A percentile compares a stretch with the other conserved stretches of the same genome.
phyloP scores from a whole-genome alignment of 768 basidiomycete species.

The Xerocomus potaroensis region DNA sequence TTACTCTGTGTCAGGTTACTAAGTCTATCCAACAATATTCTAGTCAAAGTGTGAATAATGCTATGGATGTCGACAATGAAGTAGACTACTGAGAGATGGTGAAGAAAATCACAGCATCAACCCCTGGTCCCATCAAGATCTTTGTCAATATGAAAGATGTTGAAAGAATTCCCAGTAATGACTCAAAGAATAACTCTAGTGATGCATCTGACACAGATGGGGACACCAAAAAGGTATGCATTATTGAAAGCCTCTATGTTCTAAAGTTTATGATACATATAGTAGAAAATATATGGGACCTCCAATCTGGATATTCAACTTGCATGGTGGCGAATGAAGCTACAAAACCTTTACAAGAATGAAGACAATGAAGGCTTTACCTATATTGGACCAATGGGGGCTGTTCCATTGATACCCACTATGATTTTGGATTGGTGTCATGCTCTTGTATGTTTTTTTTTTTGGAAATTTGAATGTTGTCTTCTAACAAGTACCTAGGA shows the following conservation, averaged over 20 bases:
- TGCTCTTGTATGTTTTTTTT: background rate
- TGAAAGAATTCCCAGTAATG: background rate
- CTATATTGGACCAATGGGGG: constrained; percentile 2
- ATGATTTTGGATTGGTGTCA: constrained; percentile 12
- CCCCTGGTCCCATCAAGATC: background rate
- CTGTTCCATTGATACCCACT: background rate
- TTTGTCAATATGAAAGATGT: constrained; percentile 5
- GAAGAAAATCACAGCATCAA: constrained; percentile 5
- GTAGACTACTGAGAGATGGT: constrained; percentile 15
- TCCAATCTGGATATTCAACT: background rate
- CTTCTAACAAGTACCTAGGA: background rate
- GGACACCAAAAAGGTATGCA: background rate
- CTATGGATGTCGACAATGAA: constrained; percentile 10
- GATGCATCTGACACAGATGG: background rate
- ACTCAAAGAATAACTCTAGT: background rate
- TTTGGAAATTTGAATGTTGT: no score
- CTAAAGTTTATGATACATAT: background rate
- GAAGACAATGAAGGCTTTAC: background rate
- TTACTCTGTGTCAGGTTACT: no score
- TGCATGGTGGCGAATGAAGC: constrained; percentile 1
- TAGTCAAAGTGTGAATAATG: background rate
- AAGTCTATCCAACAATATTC: background rate
- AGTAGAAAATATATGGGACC: no score
- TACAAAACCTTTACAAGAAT: constrained; percentile 5
- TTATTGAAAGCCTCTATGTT: background rate